Evolutionary conservation across 2,329 filamentous ascomycete species (phyloP).

Genomic region (Thielaviopsis ethacetica): DNA sequence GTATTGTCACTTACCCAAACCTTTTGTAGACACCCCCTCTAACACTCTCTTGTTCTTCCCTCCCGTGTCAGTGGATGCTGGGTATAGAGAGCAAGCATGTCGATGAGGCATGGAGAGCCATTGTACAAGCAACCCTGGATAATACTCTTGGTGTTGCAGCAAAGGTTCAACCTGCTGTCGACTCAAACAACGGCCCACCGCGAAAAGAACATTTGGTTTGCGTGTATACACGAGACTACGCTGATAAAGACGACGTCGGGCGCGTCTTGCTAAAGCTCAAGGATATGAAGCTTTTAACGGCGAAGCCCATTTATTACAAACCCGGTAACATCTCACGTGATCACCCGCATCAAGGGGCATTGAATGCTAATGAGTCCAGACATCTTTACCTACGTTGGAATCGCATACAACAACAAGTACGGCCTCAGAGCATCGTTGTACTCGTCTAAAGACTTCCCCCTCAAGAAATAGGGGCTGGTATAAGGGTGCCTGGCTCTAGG

Average conservation of each 20-base stretch:
- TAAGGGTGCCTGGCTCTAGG: not conserved
- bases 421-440: constrained; percentile 43
- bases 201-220: constrained; percentile 46
- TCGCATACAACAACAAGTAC: constrained; percentile 44
- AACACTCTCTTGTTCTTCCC: not conserved
- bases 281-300: constrained; percentile 41
- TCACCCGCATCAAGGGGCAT: not conserved
- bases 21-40: not conserved
- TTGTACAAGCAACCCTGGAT: constrained; percentile 50
- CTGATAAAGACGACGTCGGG: constrained; percentile 48
- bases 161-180: constrained; percentile 47
- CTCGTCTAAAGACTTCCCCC: constrained; percentile 12
- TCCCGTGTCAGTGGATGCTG: constrained; percentile 49
- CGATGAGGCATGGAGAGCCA: constrained; percentile 45
- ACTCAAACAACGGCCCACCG: constrained; percentile 24
- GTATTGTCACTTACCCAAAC: not conserved
- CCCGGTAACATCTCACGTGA: constrained; percentile 32
- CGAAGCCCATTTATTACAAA: constrained; percentile 58
- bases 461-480: not conserved
- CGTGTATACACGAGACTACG: constrained; percentile 63
- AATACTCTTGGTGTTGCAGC: constrained; percentile 55
- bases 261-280: constrained; percentile 48
- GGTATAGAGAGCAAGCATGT: constrained; percentile 41
- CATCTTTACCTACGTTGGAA: constrained; percentile 50
- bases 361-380: constrained; percentile 26